phyloP scores from a whole-genome alignment of 2,329 filamentous ascomycete genomes.

The Dothidotthia symphoricarpi region DNA sequence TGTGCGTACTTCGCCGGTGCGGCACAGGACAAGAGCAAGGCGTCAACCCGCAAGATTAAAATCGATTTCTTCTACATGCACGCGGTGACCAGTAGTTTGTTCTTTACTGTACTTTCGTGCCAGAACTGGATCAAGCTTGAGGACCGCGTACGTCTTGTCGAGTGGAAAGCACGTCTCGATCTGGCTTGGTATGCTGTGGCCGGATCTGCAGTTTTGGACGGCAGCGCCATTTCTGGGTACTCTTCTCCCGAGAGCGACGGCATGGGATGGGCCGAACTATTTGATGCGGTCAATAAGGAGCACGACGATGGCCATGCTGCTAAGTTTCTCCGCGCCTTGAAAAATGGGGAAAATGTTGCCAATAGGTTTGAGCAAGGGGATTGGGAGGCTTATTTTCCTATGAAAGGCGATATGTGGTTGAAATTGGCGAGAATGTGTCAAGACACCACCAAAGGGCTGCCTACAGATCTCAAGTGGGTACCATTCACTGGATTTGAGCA shows the following conservation, averaged over 20 bases:
- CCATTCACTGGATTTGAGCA: slow-evolving; percentile 6
- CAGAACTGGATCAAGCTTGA: slow-evolving; percentile 36
- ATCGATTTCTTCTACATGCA: slow-evolving; percentile 37
- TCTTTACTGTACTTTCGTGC: slow-evolving; percentile 28
- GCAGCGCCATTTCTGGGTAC: not conserved
- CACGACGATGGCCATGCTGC: slow-evolving; percentile 41
- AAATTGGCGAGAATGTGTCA: slow-evolving; percentile 6
- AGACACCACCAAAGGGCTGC: slow-evolving; percentile 4
- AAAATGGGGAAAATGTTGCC: slow-evolving; percentile 23
- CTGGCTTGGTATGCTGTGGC: slow-evolving; percentile 22
- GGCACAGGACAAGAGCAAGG: too few species aligned
- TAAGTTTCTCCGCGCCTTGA: slow-evolving; percentile 39
- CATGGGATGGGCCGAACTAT: slow-evolving; percentile 25
- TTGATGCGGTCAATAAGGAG: slow-evolving; percentile 11
- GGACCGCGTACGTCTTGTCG: slow-evolving; percentile 23
- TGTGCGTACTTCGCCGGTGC: slow-evolving; percentile 7
- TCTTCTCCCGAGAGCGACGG: too few species aligned
- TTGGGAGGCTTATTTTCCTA: slow-evolving; percentile 1
- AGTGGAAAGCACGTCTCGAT: slow-evolving; percentile 25
- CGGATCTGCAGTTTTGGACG: slow-evolving; percentile 1
- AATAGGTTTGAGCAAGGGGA: slow-evolving; percentile 6
- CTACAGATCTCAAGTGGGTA: slow-evolving; percentile 7
- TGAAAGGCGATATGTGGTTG: slow-evolving; percentile 10
- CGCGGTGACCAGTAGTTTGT: slow-evolving; percentile 36
- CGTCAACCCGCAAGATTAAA: slow-evolving; percentile 10